Evolutionary conservation across 805 yeast species (phyloP), one percentile per base, ranked within the genome.

Genomic region (Danielia reshetovae): DNA sequence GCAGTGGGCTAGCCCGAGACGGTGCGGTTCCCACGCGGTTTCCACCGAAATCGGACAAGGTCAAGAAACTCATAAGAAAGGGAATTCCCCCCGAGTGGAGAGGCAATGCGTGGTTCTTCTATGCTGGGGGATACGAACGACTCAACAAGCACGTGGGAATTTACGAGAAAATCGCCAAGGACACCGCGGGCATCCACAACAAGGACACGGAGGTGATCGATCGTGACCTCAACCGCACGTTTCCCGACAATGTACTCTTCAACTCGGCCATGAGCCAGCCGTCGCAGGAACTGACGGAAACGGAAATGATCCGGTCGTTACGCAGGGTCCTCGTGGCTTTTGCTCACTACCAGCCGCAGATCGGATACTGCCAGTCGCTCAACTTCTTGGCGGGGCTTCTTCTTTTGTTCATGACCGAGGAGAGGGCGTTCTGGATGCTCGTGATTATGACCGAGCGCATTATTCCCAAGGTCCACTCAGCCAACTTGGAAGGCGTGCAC

Each of bases 61-160:
- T 87, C 43, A 82, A 84, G 51, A 73, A 94, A 39, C 81, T 85
- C 50, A 77, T 93, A 9, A 73, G 97, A 36, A 85, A 85, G 55
- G 98, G 98, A 9, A 81, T 90, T 8, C 97, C 98, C 0, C 89
- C 96, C 0, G 96, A 87, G 54, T 90, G 96, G 97, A 68, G 98
- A 46, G 98, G 98, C 1, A 75, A 77, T 45, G 96, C 97, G 0
- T 90, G 98, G 98, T 90, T 93, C 71, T 81, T 79, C 65, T 90
- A 85, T 58, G 95, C 95, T 7, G 79, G 80, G 17, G 98, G 97
- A 2, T 72, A 79, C 36, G 93, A 85, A 34, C 72, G 72, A 45
- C 59, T 87, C 37, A 77, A 74, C 45, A 76, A 77, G 25, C 78
- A 89, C 52, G 65, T 64, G 11, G 96, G 95, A 1, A 72, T 85